phyloP scores from a whole-genome alignment of 176 grass and related monocot genomes.

The Phyllostachys edulis region DNA sequence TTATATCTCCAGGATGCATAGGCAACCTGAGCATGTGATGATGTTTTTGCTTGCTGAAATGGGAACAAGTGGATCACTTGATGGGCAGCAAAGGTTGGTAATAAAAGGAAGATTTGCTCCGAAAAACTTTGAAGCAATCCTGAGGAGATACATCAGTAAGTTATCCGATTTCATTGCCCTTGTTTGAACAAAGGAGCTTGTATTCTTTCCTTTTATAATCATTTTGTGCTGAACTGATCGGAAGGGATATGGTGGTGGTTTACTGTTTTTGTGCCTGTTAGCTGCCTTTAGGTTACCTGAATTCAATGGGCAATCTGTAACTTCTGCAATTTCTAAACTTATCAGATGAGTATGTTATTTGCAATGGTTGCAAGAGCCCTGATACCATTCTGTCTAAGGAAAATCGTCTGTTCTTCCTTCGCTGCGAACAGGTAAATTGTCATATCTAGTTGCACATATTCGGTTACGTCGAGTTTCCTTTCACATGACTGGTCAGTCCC shows the following conservation, averaged over 20 bases:
- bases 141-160: slow-evolving; percentile 89
- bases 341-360: slow-evolving; percentile 81
- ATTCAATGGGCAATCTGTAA: background rate
- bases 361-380: slow-evolving; percentile 87
- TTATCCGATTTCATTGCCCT: background rate
- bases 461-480: background rate
- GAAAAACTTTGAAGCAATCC: slow-evolving; percentile 66
- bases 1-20: slow-evolving; percentile 69
- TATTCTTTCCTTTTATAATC: background rate
- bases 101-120: slow-evolving; percentile 86
- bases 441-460: background rate
- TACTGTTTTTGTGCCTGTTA: background rate
- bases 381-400: slow-evolving; percentile 86
- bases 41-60: slow-evolving; percentile 81
- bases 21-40: slow-evolving; percentile 95
- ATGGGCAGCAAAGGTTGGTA: slow-evolving; percentile 88
- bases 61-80: slow-evolving; percentile 82
- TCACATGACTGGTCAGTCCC: background rate
- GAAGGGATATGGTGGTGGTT: background rate
- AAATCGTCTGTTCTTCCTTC: slow-evolving; percentile 79
- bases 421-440: slow-evolving; percentile 77
- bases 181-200: background rate
- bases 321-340: background rate
- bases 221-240: background rate
- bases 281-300: background rate